Evolutionary conservation across 2,329 filamentous ascomycete genomes (phyloP), one percentile per base, ranked within the genome.

Genomic region (Apiospora sp.): DNA sequence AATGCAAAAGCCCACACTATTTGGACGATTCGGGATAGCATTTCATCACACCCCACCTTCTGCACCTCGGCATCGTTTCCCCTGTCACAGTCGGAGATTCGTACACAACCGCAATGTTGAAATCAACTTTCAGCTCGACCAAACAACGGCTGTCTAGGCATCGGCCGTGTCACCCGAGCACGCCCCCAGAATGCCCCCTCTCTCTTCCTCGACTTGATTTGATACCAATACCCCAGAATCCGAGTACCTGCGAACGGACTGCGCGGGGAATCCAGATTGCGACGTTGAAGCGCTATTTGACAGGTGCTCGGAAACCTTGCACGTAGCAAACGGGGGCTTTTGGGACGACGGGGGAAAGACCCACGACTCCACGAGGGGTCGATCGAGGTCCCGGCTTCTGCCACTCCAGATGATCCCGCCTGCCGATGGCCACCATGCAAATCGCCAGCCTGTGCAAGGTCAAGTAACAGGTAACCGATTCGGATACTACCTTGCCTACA

Each of bases 1-100:
- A 30, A 54, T 8, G 44, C 30, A 24, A 51, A 69, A 54, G 24
- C 49, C 71, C 73, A 69, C 73, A 72, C 72, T 41, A 71, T 67
- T 71, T 14, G 19, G 19, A 54, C 69, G 16, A 58, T 16, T 61
- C 70, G 51, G 67, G 27, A 58, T 64, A 64, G 58, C 58, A 64
- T 64, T 64, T 69, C 67, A 34, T 49, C 44, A 7, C 22, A 71
- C 70, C 70, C 70, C 70, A 67, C 70, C 48, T 48, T 71, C 34
- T 58, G 70, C 70, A 48, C 70, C 70, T 71, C 70, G 70, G 70
- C 41, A 64, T 41, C 58, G 34, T 41, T 12, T 41, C 19, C 58
- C 34, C 58, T 34, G 58, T n/a, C 34, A 37, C 30, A 41, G 58
- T n/a, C 30, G 30, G 54, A 34, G 16, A 61, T 14, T 34, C 19